A percentile compares a stretch with the other conserved stretches of the same genome.
Evolutionary conservation across 225 moss, liverwort and hornwort genomes (phyloP).

Genomic region (Pleurozium schreberi): DNA sequence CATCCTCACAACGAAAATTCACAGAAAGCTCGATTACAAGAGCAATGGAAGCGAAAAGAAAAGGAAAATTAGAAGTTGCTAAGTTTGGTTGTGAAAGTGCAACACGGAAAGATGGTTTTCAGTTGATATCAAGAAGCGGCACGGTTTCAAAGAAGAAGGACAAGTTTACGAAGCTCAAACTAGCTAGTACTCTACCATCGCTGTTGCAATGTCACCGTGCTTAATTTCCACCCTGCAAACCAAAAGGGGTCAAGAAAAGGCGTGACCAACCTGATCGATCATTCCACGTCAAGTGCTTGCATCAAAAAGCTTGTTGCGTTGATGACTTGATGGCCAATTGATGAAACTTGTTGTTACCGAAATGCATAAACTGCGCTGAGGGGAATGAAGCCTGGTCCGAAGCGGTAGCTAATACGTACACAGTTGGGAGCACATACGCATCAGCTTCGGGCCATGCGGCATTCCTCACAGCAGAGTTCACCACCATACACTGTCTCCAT

Average conservation of each 20-base stretch:
- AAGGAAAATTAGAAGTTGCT: not conserved
- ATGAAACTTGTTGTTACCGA: not conserved
- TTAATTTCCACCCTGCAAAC: not conserved
- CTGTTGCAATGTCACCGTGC: not conserved
- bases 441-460: conserved; percentile 55
- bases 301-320: not conserved
- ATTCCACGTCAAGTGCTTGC: not conserved
- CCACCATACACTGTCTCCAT: not conserved
- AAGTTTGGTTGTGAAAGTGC: not conserved
- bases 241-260: not conserved
- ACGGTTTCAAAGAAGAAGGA: not conserved
- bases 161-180: not conserved
- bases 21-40: not conserved
- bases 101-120: not conserved
- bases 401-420: not conserved
- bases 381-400: conserved; percentile 71
- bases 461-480: conserved; percentile 57
- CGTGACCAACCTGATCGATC: conserved; percentile 10
- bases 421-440: not conserved
- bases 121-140: not conserved
- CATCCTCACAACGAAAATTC: not conserved
- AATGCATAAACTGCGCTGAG: conserved; percentile 46
- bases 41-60: not conserved
- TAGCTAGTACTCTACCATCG: not conserved
- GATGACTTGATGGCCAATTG: not conserved